Evolutionary conservation across 257 asterid species (phyloP).

Genomic region (Scutellaria galericulata): DNA sequence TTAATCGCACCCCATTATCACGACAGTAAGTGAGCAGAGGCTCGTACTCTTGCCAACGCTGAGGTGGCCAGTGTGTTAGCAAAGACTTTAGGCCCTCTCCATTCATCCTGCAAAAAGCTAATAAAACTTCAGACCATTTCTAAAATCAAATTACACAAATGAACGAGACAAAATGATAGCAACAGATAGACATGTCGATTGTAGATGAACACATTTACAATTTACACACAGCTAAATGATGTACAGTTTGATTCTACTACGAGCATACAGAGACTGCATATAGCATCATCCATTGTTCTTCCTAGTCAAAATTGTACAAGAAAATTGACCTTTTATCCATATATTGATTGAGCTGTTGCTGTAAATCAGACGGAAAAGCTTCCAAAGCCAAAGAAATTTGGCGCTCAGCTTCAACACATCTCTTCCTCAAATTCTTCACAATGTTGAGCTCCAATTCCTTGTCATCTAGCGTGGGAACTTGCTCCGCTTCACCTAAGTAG

Average conservation of each 20-base stretch:
- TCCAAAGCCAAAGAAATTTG: constrained; percentile 72
- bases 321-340: constrained; percentile 55
- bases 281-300: not conserved
- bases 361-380: constrained; percentile 74
- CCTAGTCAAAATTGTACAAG: not conserved
- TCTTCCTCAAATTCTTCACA: constrained; percentile 55
- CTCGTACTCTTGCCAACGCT: constrained; percentile 90
- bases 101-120: constrained; percentile 55
- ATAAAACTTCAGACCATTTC: too few species aligned
- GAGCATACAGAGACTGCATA: too few species aligned
- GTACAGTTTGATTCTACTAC: too few species aligned
- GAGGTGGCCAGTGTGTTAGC: constrained; percentile 75
- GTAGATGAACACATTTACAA: too few species aligned
- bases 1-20: constrained; percentile 66
- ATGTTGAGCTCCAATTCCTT: constrained; percentile 73
- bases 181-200: too few species aligned
- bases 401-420: constrained; percentile 56
- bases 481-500: constrained; percentile 80
- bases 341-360: constrained; percentile 64
- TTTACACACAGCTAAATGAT: too few species aligned
- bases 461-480: constrained; percentile 69
- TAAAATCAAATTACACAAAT: too few species aligned
- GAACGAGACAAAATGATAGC: too few species aligned
- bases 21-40: constrained; percentile 76
- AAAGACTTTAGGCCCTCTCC: constrained; percentile 65